phyloP scores from a whole-genome alignment of 306 rosid species.

The Ochetophila trinervis region DNA sequence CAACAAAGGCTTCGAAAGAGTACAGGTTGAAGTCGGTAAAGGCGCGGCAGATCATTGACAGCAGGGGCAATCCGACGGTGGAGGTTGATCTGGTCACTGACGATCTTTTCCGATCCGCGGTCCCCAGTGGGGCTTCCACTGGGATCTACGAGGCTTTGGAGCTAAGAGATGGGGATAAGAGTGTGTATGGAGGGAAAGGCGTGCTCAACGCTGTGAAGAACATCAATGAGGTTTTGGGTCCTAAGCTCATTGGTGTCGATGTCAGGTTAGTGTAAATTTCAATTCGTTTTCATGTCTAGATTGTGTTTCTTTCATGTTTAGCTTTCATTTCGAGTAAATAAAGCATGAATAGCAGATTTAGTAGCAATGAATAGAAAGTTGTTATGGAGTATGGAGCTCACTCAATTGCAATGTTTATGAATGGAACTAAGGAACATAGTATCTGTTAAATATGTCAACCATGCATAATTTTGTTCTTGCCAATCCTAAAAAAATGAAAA shows the following conservation, averaged over 20 bases:
- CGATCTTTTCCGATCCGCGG: slow-evolving; percentile 85
- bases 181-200: slow-evolving; percentile 88
- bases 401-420: no score
- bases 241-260: slow-evolving; percentile 82
- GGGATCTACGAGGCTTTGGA: slow-evolving; percentile 97
- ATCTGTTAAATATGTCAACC: no score
- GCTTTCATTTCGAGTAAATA: background rate
- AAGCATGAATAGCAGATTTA: no score
- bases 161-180: slow-evolving; percentile 84
- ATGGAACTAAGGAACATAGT: no score
- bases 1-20: slow-evolving; percentile 34
- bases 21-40: slow-evolving; percentile 59
- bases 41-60: slow-evolving; percentile 94
- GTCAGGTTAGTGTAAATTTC: slow-evolving; percentile 49
- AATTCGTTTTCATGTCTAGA: background rate
- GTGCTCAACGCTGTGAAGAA: slow-evolving; percentile 81
- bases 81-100: slow-evolving; percentile 93
- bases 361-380: background rate
- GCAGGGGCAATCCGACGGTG: slow-evolving; percentile 94
- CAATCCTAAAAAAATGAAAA: slow-evolving; percentile 13
- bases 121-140: slow-evolving; percentile 96
- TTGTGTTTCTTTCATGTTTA: background rate
- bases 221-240: slow-evolving; percentile 71
- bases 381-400: no score
- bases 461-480: background rate